Base-by-base conservation (phyloP, 1,284 basidiomycete species). In the Rhodotorula sp. region DNA sequence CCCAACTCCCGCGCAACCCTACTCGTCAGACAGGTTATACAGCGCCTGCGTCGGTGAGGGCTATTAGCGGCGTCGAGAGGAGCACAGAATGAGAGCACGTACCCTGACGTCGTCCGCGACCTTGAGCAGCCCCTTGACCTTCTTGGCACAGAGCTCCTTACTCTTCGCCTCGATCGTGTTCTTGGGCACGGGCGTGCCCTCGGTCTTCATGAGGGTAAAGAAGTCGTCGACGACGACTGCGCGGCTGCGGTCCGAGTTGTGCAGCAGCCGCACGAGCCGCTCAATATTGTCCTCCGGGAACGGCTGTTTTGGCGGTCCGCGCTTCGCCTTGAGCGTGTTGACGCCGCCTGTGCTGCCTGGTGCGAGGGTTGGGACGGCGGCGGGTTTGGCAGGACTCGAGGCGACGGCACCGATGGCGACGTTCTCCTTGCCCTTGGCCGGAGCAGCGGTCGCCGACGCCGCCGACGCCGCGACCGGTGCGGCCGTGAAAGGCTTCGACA, bases 401-500 rank as follows among this genome's bases (percentile, higher is more conserved):
- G 58, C n/a, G 52, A 68, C 34, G 46, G 57, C 12, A 45, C 25
- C 50, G 34, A 70, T 25, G 3, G 64, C 55, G 34, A 70, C 34
- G 58, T 71, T 72, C 55, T 68, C 62, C 53, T 71, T 70, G n/a
- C 61, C 56, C 64, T 70, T 67, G 55, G 56, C 42, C 8, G 61
- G 49, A 13, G 27, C 19, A 50, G 19, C 25, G 61, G 23, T 16
- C 45, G 59, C 58, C 44, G 53, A 54, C 25, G 46, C n/a, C 23
- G 64, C n/a, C 41, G 61, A 2, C 42, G 27, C 12, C 21, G 63
- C 44, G 59, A 60, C 42, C 23, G 53, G 23, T 23, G 67, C 21
- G 19, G 52, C 13, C 34, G 52, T 12, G 62, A 85, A 80, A 4
- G 83, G 76, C 7, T 81, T 81, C 3, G 90, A 88, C 41, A 89